A percentile compares a stretch with the other conserved stretches of the same genome.
Evolutionary conservation across 768 basidiomycete genomes (phyloP).

Genomic region (Dictyophora rubrovolvata): DNA sequence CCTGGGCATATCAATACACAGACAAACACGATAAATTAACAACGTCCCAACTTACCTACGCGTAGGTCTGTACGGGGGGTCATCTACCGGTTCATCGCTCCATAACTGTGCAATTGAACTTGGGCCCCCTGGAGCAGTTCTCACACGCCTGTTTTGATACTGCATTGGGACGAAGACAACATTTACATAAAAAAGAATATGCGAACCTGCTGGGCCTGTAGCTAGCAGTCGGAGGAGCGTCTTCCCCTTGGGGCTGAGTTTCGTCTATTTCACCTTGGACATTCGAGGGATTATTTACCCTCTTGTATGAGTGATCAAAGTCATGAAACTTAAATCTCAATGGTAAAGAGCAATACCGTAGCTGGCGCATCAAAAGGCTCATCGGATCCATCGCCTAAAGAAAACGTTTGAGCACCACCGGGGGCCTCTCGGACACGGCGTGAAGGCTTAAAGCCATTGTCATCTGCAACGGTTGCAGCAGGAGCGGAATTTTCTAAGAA

Average conservation of each 20-base stretch:
- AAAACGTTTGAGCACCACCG: constrained; percentile 37
- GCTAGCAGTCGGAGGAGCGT: constrained; percentile 13
- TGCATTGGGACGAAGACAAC: neutral
- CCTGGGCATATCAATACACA: constrained; percentile 22
- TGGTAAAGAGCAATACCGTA: constrained; percentile 36
- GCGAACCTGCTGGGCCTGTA: constrained; percentile 44
- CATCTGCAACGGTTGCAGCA: constrained; percentile 8
- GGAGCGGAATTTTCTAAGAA: neutral
- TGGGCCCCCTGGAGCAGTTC: constrained; percentile 22
- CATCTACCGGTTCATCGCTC: constrained; percentile 28
- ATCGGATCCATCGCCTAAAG: constrained; percentile 29
- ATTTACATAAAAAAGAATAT: neutral
- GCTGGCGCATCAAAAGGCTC: constrained; percentile 41
- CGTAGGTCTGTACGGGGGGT: constrained; percentile 52
- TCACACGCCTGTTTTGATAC: constrained; percentile 20
- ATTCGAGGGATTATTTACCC: neutral
- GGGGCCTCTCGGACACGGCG: constrained; percentile 49
- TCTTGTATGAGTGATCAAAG: neutral
- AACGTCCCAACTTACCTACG: constrained; percentile 57
- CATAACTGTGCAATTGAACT: constrained; percentile 31
- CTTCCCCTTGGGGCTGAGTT: constrained; percentile 16
- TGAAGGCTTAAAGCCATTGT: constrained; percentile 38
- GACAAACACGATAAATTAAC: neutral
- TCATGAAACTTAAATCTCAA: neutral
- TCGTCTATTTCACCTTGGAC: neutral